A percentile compares a stretch with the other conserved stretches of the same genome.
These are phyloP conservation scores for Zopfochytrium polystomum DNA, from an alignment of 371 early-diverging fungal species.

Conservation along the genomic window DNA sequence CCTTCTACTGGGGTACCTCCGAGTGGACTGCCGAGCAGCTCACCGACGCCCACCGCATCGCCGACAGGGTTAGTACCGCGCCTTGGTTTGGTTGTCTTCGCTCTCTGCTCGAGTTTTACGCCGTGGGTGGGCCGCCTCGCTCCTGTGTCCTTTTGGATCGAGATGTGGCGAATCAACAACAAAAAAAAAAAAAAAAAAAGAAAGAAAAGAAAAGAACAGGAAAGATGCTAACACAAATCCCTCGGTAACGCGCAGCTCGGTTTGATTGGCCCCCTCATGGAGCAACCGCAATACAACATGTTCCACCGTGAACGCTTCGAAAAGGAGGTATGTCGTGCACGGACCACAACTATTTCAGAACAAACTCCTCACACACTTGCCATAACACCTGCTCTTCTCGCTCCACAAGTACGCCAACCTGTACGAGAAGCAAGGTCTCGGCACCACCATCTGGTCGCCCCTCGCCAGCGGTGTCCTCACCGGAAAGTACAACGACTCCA, in stretches of 20 bases:
- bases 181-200: no score
- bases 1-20: conserved; percentile 84
- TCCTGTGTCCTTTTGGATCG: no score
- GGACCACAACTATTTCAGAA: neutral
- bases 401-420: conserved; percentile 61
- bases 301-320: conserved; percentile 77
- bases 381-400: neutral
- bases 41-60: conserved; percentile 71
- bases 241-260: no score
- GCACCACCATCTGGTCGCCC: conserved; percentile 80
- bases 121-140: no score
- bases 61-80: no score
- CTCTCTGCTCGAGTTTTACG: no score
- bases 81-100: no score
- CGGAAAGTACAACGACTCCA: conserved; percentile 76
- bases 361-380: neutral
- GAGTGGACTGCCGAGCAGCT: conserved; percentile 84
- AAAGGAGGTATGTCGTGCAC: conserved; percentile 31
- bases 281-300: conserved; percentile 87
- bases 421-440: conserved; percentile 67
- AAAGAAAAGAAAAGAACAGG: no score
- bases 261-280: conserved; percentile 39
- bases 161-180: no score
- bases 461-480: conserved; percentile 63
- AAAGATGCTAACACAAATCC: no score